Evolutionary conservation across 2,329 filamentous ascomycete species (phyloP).

Genomic region (Dactylonectria macrodidyma): DNA sequence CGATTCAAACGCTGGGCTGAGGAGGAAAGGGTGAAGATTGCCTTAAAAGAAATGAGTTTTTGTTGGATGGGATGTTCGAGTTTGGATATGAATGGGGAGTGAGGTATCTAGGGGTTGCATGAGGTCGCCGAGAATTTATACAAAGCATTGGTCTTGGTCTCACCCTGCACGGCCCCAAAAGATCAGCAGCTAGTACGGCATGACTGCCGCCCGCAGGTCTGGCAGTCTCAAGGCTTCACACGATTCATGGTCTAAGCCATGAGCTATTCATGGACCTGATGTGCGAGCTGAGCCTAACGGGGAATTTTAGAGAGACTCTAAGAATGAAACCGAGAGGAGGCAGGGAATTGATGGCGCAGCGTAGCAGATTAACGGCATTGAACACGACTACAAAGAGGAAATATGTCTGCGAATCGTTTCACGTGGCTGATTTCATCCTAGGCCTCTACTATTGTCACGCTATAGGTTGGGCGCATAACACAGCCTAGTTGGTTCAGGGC

Average conservation of each 20-base stretch:
- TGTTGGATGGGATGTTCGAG: not conserved
- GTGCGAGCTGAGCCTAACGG: not conserved
- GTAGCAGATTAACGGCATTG: not conserved
- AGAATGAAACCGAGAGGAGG: not conserved
- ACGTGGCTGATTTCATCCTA: not conserved
- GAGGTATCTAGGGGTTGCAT: not conserved
- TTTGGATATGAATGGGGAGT: not conserved
- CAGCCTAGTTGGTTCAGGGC: slow-evolving; percentile 8
- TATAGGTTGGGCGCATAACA: not conserved
- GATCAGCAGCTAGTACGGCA: not conserved
- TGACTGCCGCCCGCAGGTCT: not conserved
- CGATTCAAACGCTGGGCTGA: not conserved
- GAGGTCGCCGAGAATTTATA: not conserved
- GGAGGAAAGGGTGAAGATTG: not conserved
- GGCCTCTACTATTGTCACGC: not conserved
- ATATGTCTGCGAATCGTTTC: not conserved
- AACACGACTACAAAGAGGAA: not conserved
- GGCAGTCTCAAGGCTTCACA: not conserved
- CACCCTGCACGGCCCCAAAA: not conserved
- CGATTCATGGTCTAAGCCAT: not conserved
- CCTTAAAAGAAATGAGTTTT: not conserved
- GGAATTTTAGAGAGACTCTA: not conserved
- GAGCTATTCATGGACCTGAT: slow-evolving; percentile 1
- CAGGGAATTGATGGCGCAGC: not conserved
- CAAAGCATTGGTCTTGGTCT: not conserved